phyloP scores from a whole-genome alignment of 2,329 filamentous ascomycete species.

The Xylariales sp. region DNA sequence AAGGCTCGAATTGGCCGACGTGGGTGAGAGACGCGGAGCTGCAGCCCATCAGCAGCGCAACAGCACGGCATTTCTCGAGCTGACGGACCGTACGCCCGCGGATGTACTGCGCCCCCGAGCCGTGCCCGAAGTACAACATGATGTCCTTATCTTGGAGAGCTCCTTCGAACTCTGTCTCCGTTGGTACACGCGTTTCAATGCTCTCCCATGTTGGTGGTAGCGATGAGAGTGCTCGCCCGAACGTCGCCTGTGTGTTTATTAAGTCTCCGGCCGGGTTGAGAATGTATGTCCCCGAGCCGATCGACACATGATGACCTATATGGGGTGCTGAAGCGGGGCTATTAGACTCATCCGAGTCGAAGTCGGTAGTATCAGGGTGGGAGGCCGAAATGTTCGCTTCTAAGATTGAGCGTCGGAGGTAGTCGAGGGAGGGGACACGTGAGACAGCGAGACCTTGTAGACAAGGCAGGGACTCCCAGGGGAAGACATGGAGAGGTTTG shows the following conservation, averaged over 20 bases:
- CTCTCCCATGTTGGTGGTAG: conserved; percentile 78
- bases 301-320: conserved; percentile 66
- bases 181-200: conserved; percentile 75
- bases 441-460: conserved; percentile 83
- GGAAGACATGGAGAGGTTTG: conserved; percentile 89
- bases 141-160: conserved; percentile 75
- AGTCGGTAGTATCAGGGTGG: conserved; percentile 23
- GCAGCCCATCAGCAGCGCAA: conserved; percentile 93
- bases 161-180: conserved; percentile 79
- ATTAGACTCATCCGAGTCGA: conserved; percentile 38
- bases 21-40: conserved; percentile 84
- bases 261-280: conserved; percentile 91
- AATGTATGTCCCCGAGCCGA: conserved; percentile 76
- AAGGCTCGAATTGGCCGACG: conserved; percentile 88
- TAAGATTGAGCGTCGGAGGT: conserved; percentile 79
- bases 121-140: conserved; percentile 95
- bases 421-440: conserved; percentile 86
- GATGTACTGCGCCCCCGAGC: conserved; percentile 94
- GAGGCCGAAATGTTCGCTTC: conserved; percentile 54
- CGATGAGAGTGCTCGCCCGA: conserved; percentile 72
- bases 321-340: conserved; percentile 44
- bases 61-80: conserved; percentile 78
- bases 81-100: conserved; percentile 83
- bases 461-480: conserved; percentile 95
- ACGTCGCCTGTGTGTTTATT: conserved; percentile 79